Evolutionary conservation across 1,284 basidiomycete species (phyloP).

Genomic region (Malassezia yamatoensis): DNA sequence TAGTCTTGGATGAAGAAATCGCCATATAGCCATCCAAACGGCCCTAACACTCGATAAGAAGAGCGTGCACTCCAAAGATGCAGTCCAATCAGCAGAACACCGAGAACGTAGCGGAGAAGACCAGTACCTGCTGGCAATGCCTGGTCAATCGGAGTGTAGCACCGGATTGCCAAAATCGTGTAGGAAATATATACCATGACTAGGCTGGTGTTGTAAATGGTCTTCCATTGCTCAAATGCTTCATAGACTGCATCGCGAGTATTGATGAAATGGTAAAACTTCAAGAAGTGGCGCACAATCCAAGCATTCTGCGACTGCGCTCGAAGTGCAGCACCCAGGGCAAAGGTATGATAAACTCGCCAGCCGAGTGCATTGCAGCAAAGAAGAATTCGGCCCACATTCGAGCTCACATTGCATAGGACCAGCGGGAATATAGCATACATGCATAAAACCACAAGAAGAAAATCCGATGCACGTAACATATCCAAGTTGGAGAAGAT

Average conservation of each 20-base stretch:
- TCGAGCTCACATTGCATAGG: conserved; percentile 21
- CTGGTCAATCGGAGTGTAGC: conserved; percentile 30
- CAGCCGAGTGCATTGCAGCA: conserved; percentile 74
- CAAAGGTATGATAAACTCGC: conserved; percentile 80
- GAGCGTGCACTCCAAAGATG: conserved; percentile 85
- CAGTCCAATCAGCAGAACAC: conserved; percentile 62
- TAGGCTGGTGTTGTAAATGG: conserved; percentile 78
- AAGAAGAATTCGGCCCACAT: conserved; percentile 55
- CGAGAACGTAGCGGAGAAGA: conserved; percentile 61
- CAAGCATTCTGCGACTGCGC: conserved; percentile 78
- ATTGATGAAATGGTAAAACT: conserved; percentile 53
- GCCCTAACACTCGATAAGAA: conserved; percentile 81
- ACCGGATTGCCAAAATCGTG: conserved; percentile 27
- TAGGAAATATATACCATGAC: conserved; percentile 71
- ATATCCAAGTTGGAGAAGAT: conserved; percentile 72
- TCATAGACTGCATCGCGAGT: conserved; percentile 57
- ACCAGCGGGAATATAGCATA: conserved; percentile 53
- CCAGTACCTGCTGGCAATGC: conserved; percentile 60
- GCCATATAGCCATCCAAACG: conserved; percentile 38
- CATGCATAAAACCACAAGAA: conserved; percentile 56
- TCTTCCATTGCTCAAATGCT: conserved; percentile 90
- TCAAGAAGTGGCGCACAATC: conserved; percentile 83
- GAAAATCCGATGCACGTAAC: conserved; percentile 63
- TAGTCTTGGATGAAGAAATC: conserved; percentile 93
- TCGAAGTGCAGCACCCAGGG: conserved; percentile 69